phyloP scores from a whole-genome alignment of 78 protist species.

The Bigelowiella natans region DNA sequence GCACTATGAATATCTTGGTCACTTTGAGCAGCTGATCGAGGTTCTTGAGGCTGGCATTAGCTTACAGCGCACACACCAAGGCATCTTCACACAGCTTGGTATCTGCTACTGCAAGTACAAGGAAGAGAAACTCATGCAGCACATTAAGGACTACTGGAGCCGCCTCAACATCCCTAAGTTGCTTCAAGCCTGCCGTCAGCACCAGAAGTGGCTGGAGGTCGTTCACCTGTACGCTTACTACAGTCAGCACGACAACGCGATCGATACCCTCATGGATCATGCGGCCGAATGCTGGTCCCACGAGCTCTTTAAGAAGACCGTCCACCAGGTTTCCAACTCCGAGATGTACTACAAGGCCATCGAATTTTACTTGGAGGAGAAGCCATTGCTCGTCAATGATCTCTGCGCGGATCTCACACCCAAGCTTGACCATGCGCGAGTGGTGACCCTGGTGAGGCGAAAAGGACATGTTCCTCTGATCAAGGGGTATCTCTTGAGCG shows the following conservation, averaged over 20 bases:
- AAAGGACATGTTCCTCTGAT: conserved; percentile 62
- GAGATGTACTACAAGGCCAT: conserved; percentile 84
- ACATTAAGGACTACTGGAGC: conserved; percentile 70
- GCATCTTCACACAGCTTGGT: conserved; percentile 97
- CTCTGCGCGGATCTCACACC: conserved; percentile 74
- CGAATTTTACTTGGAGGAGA: conserved; percentile 64
- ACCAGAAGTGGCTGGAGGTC: conserved; percentile 80
- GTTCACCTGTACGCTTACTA: conserved; percentile 80
- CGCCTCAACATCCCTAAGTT: conserved; percentile 86
- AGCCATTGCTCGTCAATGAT: conserved; percentile 40
- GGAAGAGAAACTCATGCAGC: conserved; percentile 88
- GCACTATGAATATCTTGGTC: conserved; percentile 63
- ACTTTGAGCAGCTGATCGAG: conserved; percentile 32
- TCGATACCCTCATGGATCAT: conserved; percentile 82
- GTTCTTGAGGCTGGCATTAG: conserved; percentile 59
- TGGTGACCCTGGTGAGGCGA: conserved; percentile 58
- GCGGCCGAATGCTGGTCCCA: conserved; percentile 88
- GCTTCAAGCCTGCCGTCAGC: conserved; percentile 64
- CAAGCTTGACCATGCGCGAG: conserved; percentile 43
- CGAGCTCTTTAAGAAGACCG: conserved; percentile 73
- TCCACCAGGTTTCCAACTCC: conserved; percentile 74
- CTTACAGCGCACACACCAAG: conserved; percentile 89
- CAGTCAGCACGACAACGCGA: conserved; percentile 95
- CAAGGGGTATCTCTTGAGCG: conserved; percentile 51
- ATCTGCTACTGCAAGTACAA: conserved; percentile 74